phyloP scores from a whole-genome alignment of 192 early-diverging fungal species.

The Backusella westeae region DNA sequence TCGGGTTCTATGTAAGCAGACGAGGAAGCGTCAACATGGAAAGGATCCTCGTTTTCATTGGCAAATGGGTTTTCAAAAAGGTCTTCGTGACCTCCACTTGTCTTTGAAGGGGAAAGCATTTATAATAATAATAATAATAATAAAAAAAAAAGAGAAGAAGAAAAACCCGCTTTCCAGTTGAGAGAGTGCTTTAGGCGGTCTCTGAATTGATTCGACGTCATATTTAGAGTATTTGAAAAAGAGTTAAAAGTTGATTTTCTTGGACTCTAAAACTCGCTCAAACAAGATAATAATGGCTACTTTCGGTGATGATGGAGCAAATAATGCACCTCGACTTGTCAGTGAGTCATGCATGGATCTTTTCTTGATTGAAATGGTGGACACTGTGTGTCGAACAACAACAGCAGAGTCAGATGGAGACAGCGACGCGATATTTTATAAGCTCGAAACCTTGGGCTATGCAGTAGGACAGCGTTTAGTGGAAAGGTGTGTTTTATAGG shows the following conservation, averaged over 20 bases:
- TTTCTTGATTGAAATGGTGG: constrained; percentile 75
- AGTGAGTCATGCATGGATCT: constrained; percentile 73
- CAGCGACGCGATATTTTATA: constrained; percentile 86
- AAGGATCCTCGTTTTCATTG: neutral
- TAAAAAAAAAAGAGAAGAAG: neutral
- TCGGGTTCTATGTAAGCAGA: constrained; percentile 29
- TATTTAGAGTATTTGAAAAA: neutral
- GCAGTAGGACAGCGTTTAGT: constrained; percentile 84
- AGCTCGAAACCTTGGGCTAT: constrained; percentile 90
- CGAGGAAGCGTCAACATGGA: neutral
- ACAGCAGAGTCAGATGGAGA: constrained; percentile 63
- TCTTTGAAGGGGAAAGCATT: constrained; percentile 24
- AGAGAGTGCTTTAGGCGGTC: neutral
- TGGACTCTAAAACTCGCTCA: neutral
- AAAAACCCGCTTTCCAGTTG: too few relatives aligned
- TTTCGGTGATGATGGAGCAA: constrained; percentile 2
- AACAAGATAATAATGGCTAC: neutral
- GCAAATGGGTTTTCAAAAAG: constrained; percentile 27
- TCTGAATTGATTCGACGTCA: neutral
- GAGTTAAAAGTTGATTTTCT: too few relatives aligned
- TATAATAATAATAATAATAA: neutral
- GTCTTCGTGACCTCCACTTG: constrained; percentile 1
- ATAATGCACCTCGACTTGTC: constrained; percentile 34
- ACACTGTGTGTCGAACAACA: constrained; percentile 59
- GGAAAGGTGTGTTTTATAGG: constrained; percentile 60